Conservation (phyloP, 345 rosid genomes). For the Syzygium oleosum region DNA sequence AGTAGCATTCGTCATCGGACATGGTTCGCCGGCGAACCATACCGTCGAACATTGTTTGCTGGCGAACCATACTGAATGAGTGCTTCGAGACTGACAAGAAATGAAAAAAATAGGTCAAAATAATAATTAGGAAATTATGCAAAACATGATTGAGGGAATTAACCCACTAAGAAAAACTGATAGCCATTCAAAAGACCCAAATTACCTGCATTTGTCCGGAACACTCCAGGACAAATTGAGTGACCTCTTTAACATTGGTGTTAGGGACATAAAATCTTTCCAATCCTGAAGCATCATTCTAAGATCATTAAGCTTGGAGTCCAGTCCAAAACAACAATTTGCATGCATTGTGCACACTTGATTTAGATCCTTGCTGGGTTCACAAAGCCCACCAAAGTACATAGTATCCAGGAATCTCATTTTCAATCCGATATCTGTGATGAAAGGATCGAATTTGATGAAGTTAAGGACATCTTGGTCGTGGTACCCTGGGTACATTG, state of each 20-base stretch:
- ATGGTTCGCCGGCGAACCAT: neutral
- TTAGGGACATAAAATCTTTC: constrained; percentile 48
- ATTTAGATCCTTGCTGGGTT: constrained; percentile 70
- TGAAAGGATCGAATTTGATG: constrained; percentile 44
- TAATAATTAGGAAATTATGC: neutral
- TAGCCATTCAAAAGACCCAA: neutral
- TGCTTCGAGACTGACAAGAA: constrained; percentile 36
- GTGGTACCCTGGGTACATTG: constrained; percentile 45
- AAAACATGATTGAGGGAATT: neutral
- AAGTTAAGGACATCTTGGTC: constrained; percentile 77
- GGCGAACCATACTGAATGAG: constrained; percentile 17
- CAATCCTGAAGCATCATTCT: constrained; percentile 77
- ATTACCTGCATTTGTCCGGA: constrained; percentile 80
- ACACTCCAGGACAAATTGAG: constrained; percentile 50
- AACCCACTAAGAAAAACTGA: neutral
- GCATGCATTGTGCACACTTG: constrained; percentile 81
- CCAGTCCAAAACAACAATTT: constrained; percentile 79
- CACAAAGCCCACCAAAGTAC: constrained; percentile 85
- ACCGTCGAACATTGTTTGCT: neutral
- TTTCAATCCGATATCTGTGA: constrained; percentile 38
- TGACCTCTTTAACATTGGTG: constrained; percentile 36
- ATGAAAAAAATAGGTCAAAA: neutral
- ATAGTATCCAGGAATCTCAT: constrained; percentile 68
- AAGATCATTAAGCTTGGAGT: constrained; percentile 70
- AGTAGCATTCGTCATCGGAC: neutral